phyloP scores from a whole-genome alignment of 441 rosid species.

The Erodium trifolium region DNA sequence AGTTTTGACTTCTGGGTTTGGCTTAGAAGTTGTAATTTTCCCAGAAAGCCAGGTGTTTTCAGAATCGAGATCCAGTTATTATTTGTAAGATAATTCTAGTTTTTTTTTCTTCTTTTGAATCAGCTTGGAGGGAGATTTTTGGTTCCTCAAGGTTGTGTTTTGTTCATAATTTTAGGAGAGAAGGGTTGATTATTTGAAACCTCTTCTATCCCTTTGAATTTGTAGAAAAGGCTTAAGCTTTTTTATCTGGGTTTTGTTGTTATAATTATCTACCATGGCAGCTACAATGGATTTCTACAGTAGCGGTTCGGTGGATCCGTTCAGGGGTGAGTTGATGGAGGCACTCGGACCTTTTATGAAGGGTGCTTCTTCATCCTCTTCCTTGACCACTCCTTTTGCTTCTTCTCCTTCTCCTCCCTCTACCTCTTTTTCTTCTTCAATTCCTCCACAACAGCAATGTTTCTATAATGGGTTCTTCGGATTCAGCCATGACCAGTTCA shows the following conservation, averaged over 20 bases:
- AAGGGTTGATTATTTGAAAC: conserved; percentile 1
- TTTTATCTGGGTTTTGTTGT: not conserved
- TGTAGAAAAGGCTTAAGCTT: not conserved
- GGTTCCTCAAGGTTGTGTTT: not conserved
- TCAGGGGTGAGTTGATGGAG: conserved; percentile 53
- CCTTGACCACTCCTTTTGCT: not conserved
- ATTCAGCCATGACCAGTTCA: conserved; percentile 23
- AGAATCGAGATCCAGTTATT: not conserved
- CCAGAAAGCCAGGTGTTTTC: not conserved
- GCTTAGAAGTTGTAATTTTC: not conserved
- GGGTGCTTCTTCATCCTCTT: conserved; percentile 31
- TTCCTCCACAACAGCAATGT: conserved; percentile 25
- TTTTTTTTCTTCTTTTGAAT: not conserved
- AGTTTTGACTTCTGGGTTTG: not conserved
- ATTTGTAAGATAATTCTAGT: not conserved
- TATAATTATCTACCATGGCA: conserved; percentile 21
- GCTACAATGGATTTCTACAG: conserved; percentile 32
- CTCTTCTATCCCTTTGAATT: not conserved
- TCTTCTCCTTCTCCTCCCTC: conserved; percentile 18
- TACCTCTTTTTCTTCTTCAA: conserved; percentile 30
- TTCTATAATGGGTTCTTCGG: conserved; percentile 34
- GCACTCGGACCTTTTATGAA: conserved; percentile 72
- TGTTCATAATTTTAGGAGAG: no score
- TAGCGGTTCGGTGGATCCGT: conserved; percentile 21
- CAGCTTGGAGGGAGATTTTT: not conserved